phyloP scores from a whole-genome alignment of 495 filamentous ascomycete species.

The Cladorrhinum samala region DNA sequence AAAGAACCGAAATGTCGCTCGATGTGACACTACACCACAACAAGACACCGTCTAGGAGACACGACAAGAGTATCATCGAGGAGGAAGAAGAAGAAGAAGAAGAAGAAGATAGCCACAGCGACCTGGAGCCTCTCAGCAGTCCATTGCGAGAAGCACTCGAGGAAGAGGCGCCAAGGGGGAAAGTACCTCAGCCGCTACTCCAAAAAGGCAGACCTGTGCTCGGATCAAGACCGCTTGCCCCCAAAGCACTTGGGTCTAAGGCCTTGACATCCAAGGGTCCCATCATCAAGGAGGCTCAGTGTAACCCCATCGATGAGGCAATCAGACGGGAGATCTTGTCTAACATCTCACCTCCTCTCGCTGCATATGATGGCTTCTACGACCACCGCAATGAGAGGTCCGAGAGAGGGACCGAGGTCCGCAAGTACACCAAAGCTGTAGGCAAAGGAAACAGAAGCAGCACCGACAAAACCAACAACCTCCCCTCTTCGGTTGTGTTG shows the following conservation, averaged over 20 bases:
- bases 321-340: slow-evolving; percentile 69
- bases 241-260: slow-evolving; percentile 21
- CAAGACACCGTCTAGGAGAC: slow-evolving; percentile 66
- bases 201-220: slow-evolving; percentile 27
- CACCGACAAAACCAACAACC: slow-evolving; percentile 53
- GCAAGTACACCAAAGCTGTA: slow-evolving; percentile 65
- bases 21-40: slow-evolving; percentile 55
- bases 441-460: slow-evolving; percentile 54
- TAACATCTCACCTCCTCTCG: slow-evolving; percentile 62
- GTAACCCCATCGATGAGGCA: slow-evolving; percentile 76
- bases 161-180: slow-evolving; percentile 28
- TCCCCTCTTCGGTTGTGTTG: slow-evolving; percentile 54
- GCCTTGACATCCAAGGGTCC: slow-evolving; percentile 39
- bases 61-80: slow-evolving; percentile 16
- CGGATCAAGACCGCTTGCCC: slow-evolving; percentile 11
- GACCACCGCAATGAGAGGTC: slow-evolving; percentile 54
- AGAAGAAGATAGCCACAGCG: slow-evolving; percentile 35
- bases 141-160: slow-evolving; percentile 59
- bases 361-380: slow-evolving; percentile 69
- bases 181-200: slow-evolving; percentile 44
- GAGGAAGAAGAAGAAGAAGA: slow-evolving; percentile 34
- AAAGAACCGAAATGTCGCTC: slow-evolving; percentile 83
- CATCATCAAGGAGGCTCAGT: slow-evolving; percentile 73
- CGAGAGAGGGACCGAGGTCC: slow-evolving; percentile 64
- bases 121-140: slow-evolving; percentile 57